These are phyloP conservation scores for Phyllosticta paracitricarpa DNA, from an alignment of 2,329 filamentous ascomycete species.

Conservation along the genomic window DNA sequence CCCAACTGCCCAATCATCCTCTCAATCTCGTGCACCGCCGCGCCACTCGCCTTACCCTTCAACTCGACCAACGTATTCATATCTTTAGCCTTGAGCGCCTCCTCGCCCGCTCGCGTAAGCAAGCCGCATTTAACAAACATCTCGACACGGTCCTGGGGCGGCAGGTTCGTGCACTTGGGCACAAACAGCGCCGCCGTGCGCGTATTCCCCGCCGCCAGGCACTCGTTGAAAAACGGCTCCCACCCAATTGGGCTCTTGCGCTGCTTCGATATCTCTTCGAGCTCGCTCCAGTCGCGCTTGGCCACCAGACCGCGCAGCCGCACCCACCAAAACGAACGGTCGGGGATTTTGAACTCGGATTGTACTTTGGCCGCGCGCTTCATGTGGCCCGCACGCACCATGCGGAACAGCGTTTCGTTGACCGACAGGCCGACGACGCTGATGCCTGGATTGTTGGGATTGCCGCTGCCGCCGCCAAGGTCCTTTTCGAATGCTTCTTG, in stretches of 20 bases:
- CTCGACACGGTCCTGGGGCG: conserved; percentile 59
- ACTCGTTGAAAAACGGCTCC: conserved; percentile 93
- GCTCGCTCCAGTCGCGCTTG: conserved; percentile 81
- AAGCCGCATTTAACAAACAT: conserved; percentile 98
- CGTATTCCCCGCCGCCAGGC: conserved; percentile 79
- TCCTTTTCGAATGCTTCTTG: conserved; percentile 85
- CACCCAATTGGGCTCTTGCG: conserved; percentile 90
- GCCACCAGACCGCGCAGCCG: conserved; percentile 80
- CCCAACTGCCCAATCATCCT: conserved; percentile 51
- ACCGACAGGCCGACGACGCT: conserved; percentile 72
- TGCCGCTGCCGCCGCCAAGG: conserved; percentile 42
- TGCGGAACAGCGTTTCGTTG: conserved; percentile 84
- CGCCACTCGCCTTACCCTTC: conserved; percentile 61
- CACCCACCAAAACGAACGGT: conserved; percentile 82
- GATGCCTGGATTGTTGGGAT: conserved; percentile 24
- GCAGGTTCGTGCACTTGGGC: conserved; percentile 69
- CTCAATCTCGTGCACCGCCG: conserved; percentile 70
- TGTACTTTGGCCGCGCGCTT: conserved; percentile 82
- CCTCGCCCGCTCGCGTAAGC: conserved; percentile 79
- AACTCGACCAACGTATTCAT: conserved; percentile 63
- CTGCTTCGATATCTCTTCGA: conserved; percentile 71
- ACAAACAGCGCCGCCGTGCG: conserved; percentile 77
- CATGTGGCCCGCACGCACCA: conserved; percentile 71
- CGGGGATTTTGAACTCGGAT: conserved; percentile 83
- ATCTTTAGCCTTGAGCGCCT: conserved; percentile 76